Evolutionary conservation across 1,139 yeast species (phyloP).

Genomic region (Meyerozyma carpophila): DNA sequence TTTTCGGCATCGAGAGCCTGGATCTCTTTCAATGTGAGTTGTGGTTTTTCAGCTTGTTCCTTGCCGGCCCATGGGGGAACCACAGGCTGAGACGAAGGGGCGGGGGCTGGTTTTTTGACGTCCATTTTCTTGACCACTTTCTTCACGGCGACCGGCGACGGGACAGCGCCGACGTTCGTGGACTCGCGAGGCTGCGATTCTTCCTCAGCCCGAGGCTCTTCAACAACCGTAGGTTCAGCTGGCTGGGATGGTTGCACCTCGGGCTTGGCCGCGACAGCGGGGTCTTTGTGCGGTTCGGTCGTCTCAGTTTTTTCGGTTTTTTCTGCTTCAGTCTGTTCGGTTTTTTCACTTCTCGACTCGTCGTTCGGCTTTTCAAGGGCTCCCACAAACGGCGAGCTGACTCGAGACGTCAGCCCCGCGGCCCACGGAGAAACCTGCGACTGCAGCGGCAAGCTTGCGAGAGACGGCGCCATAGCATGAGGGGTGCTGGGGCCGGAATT

Average conservation of each 20-base stretch:
- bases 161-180: neutral
- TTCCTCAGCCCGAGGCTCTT: neutral
- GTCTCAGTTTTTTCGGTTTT: neutral
- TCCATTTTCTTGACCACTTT: neutral
- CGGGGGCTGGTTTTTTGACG: neutral
- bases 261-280: neutral
- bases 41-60: slow-evolving; percentile 28
- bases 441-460: slow-evolving; percentile 6
- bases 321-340: neutral
- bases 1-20: slow-evolving; percentile 64
- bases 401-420: slow-evolving; percentile 29
- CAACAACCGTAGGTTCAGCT: too few relatives aligned
- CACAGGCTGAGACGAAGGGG: slow-evolving; percentile 15
- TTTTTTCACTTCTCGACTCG: slow-evolving; percentile 2
- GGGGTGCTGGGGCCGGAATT: slow-evolving; percentile 31
- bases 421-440: slow-evolving; percentile 38
- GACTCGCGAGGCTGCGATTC: neutral
- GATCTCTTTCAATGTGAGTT: slow-evolving; percentile 62
- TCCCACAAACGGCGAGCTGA: slow-evolving; percentile 38
- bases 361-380: slow-evolving; percentile 10
- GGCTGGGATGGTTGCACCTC: too few relatives aligned
- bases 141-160: neutral
- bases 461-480: slow-evolving; percentile 18
- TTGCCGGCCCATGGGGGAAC: slow-evolving; percentile 52
- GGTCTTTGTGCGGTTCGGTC: neutral